Conservation (phyloP, 495 filamentous ascomycete genomes). For the Platismatia glauca region DNA sequence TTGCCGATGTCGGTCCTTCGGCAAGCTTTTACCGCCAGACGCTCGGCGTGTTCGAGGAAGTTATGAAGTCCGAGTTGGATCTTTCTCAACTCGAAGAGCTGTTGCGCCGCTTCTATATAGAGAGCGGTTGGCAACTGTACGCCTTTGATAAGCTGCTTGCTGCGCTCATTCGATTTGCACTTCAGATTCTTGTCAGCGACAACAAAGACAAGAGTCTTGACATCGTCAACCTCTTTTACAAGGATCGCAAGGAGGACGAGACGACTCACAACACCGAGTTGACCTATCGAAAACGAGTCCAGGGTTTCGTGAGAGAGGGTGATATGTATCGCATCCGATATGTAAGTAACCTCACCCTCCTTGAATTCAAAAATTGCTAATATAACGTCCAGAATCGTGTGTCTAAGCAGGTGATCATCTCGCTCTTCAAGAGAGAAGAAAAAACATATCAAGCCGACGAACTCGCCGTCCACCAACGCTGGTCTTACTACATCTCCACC, state of each 20-base stretch:
- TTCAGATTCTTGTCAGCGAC: constrained; percentile 67
- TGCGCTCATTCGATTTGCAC: constrained; percentile 64
- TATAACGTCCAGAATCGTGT: constrained; percentile 40
- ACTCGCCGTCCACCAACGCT: constrained; percentile 51
- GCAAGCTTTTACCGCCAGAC: constrained; percentile 65
- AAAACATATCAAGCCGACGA: constrained; percentile 62
- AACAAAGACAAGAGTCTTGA: constrained; percentile 85
- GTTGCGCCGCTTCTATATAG: constrained; percentile 78
- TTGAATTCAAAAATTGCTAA: constrained; percentile 2
- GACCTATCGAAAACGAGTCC: constrained; percentile 74
- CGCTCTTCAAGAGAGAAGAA: constrained; percentile 71
- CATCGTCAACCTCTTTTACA: constrained; percentile 72
- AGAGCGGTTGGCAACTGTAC: constrained; percentile 83
- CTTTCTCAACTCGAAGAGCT: constrained; percentile 75
- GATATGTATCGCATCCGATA: constrained; percentile 79
- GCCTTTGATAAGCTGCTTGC: constrained; percentile 76
- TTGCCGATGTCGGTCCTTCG: constrained; percentile 53
- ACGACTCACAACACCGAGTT: constrained; percentile 81
- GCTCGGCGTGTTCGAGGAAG: constrained; percentile 57
- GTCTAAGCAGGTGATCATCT: constrained; percentile 51
- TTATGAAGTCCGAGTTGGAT: constrained; percentile 67
- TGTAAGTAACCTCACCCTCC: constrained; percentile 46
- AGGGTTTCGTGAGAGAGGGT: constrained; percentile 78
- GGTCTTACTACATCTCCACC: constrained; percentile 90
- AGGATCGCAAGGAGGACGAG: constrained; percentile 66